These are phyloP conservation scores for Starmerella sirachaensis DNA, from an alignment of 805 yeast species.

Conservation along the genomic window DNA sequence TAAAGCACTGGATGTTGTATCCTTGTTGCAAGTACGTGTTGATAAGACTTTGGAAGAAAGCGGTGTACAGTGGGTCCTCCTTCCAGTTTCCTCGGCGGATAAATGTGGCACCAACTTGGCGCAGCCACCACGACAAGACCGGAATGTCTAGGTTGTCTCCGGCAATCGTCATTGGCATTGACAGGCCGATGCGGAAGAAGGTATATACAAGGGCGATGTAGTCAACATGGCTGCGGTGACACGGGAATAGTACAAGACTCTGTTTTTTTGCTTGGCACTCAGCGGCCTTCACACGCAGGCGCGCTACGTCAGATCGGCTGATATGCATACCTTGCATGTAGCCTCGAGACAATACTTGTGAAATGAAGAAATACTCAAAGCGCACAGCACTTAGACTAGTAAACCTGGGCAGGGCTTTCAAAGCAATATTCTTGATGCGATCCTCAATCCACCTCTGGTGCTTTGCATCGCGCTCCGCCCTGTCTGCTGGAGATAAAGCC, in stretches of 20 bases:
- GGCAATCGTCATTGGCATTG: conserved; percentile 48
- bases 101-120: conserved; percentile 45
- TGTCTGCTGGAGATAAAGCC: conserved; percentile 21
- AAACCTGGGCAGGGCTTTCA: conserved; percentile 29
- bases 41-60: conserved; percentile 33
- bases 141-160: conserved; percentile 57
- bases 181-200: conserved; percentile 41
- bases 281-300: conserved; percentile 27
- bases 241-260: conserved; percentile 39
- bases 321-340: conserved; percentile 35
- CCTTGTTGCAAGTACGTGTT: conserved; percentile 40
- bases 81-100: conserved; percentile 39
- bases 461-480: conserved; percentile 23
- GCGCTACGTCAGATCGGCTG: conserved; percentile 27
- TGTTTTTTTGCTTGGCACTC: conserved; percentile 29
- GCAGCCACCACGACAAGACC: conserved; percentile 39
- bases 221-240: conserved; percentile 52
- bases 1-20: conserved; percentile 45
- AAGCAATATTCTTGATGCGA: conserved; percentile 26
- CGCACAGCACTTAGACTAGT: conserved; percentile 25
- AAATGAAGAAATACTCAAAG: conserved; percentile 29
- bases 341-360: conserved; percentile 31
- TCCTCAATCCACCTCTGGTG: conserved; percentile 26
- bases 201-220: conserved; percentile 46
- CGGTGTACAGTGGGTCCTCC: conserved; percentile 34